Evolutionary conservation across 179 eudicot species (phyloP), one percentile per base, ranked within the genome.

Genomic region (Spergularia azorica): DNA sequence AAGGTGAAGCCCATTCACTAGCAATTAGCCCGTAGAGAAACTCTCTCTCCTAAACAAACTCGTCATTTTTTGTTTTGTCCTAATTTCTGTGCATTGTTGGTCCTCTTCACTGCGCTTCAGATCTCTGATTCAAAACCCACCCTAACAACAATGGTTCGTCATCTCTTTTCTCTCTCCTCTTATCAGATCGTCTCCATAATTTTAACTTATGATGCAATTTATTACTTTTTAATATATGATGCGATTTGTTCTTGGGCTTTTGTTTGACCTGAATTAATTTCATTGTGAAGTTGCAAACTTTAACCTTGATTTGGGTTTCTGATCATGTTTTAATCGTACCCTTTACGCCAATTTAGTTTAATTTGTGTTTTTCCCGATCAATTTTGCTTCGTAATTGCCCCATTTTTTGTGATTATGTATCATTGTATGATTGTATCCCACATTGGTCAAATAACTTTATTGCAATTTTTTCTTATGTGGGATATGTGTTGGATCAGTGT

Each of bases 51-150:
- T 63, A 26, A 26, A 26, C 32, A 26, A 26, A 26, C 52, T 4
- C 10, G 38, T 41, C 41, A 9, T 3, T 0, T 32, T 26, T 26
- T 26, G 1, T 0, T 14, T 21, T 51, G 9, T 1, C 32, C 2
- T 26, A 26, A 26, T 26, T 48, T 10, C n/a, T 18, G 64, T 5
- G 69, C 36, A 13, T 67, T 46, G 51, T 11, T 26, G 13, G 16
- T 76, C 43, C 2, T 26, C 32, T 26, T 26, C 32, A 26, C 32
- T 26, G 32, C 26, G 56, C 46, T 58, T 58, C 80, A 80, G 77
- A 71, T 80, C 76, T 80, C 73, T 46, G 9, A 50, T 41, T 79
- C n/a, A 38, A 63, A 71, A 26, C 66, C n/a, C 71, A 0, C 54
- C 14, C 32, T 1, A 39, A 10, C 16, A 41, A 18, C 2, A 71